Evolutionary conservation across 345 rosid genomes (phyloP), one percentile per base, ranked within the genome.

Genomic region (Stellera chamaejasme): DNA sequence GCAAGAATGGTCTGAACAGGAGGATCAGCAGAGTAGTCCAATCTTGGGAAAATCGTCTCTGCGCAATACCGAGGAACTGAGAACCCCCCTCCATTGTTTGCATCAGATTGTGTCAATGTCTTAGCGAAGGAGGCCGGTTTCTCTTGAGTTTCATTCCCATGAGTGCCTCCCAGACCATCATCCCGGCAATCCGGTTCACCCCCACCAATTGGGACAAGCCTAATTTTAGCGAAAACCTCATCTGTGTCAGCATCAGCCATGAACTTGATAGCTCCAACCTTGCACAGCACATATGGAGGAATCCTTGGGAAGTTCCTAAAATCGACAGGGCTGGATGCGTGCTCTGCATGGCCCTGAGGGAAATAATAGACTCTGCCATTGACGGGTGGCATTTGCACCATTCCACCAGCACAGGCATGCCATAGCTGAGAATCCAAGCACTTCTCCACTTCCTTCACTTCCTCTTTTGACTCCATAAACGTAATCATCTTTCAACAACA

Each of bases 361-460:
- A 85, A 85, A 68, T 85, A 85, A 46, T 68, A 69, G 27, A 85
- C 78, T 69, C 69, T 85, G 45, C 84, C 32, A 69, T 69, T 76
- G 16, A 79, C 48, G 2, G 75, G 55, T 15, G 92, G 92, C 81
- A 79, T 79, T 63, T 82, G 88, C 28, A 85, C 84, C 92, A 85
- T 79, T n/a, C 88, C 83, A 19, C 92, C 92, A 11, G 92, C 88
- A 59, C 92, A 85, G 58, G 92, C 88, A 56, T 85, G 92, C 92
- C 92, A 85, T 65, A 85, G 70, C 54, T 78, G 88, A 58, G 88
- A 85, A 69, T 79, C 86, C 61, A 85, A 74, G 56, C 80, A 76
- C 59, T 68, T 79, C 50, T 78, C 93, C 46, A 60, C 69, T 72
- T 72, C 80, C 61, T 72, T 78, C 54, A 64, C 50, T 50, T 79